phyloP scores from a whole-genome alignment of 208 protist genomes.

The Leishmania braziliensis region DNA sequence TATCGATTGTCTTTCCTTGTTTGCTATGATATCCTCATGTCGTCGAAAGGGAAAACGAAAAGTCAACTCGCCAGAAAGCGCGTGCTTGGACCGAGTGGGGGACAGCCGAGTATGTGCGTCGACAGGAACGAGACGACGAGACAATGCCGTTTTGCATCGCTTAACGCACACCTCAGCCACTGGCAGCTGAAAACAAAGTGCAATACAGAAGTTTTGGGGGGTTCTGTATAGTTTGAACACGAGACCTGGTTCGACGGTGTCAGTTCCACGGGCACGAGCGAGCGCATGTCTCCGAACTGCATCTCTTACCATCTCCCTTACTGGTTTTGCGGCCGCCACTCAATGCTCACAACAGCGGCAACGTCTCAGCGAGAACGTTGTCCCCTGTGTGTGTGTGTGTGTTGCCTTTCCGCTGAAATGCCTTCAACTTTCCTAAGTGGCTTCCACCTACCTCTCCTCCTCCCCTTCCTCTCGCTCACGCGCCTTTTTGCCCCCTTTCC shows the following conservation, averaged over 20 bases:
- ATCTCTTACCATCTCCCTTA: background rate
- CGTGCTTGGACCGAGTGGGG: background rate
- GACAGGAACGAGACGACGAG: background rate
- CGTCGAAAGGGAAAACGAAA: background rate
- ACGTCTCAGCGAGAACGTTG: background rate
- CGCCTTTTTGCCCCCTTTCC: background rate
- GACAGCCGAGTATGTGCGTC: background rate
- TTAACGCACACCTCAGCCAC: background rate
- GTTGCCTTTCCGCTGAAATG: background rate
- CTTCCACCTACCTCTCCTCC: background rate
- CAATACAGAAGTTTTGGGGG: background rate
- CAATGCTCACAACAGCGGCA: background rate
- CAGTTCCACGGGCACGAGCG: background rate
- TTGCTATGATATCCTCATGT: background rate
- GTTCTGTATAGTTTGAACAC: background rate
- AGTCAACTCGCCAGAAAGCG: background rate
- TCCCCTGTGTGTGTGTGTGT: background rate
- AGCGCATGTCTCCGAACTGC: background rate
- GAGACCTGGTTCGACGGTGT: background rate
- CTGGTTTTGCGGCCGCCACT: background rate
- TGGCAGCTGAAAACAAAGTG: background rate
- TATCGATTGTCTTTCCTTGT: no score
- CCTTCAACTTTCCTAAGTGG: background rate
- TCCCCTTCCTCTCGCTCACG: background rate
- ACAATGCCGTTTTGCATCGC: background rate